Evolutionary conservation across 768 basidiomycete genomes (phyloP), one percentile per base, ranked within the genome.

Genomic region (Inosperma sp.): DNA sequence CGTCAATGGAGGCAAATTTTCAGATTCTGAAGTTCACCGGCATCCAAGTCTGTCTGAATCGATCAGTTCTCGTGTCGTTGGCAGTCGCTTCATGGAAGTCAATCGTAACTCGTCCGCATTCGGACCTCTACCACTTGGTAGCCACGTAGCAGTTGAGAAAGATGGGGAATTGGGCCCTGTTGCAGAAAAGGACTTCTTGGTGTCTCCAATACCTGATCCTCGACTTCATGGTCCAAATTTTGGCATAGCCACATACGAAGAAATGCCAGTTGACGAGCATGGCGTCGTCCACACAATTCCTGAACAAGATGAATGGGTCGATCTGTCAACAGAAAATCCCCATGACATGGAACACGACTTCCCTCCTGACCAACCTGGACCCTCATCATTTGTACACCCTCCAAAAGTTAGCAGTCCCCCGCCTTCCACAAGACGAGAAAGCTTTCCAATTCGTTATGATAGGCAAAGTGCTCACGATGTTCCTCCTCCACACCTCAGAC

Each of bases 21-120:
- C 75, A 9, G 76, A 78, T 54, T 68, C 72, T 4, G 72, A 59
- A 13, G 59, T 65, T 22, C 72, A 67, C 53, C 65, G 65, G 50
- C 65, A 69, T 47, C 71, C 74, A 33, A 78, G 76, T 55, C 66
- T 86, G 30, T 57, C 79, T 0, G 80, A 86, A 27, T 81, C 81
- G 4, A 72, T 85, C 64, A 73, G 77, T 56, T 79, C 81, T 40
- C 79, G 83, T 3, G 68, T 84, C 34, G 72, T 82, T 40, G 85
- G 84, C 3, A 82, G 82, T 56, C 77, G 82, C 31, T 88, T 89
- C 63, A 79, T 83, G 60, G 88, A 91, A 62, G 78, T 83, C 43
- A 80, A 81, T 57, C 74, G 81, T 26, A 77, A 81, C 61, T 83
- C 83, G 6, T 65, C 68, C 10, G 69, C 75, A 7, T 77, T 79